Base-by-base conservation (phyloP, 257 asterid species). In the Ajuga chamaepitys region DNA sequence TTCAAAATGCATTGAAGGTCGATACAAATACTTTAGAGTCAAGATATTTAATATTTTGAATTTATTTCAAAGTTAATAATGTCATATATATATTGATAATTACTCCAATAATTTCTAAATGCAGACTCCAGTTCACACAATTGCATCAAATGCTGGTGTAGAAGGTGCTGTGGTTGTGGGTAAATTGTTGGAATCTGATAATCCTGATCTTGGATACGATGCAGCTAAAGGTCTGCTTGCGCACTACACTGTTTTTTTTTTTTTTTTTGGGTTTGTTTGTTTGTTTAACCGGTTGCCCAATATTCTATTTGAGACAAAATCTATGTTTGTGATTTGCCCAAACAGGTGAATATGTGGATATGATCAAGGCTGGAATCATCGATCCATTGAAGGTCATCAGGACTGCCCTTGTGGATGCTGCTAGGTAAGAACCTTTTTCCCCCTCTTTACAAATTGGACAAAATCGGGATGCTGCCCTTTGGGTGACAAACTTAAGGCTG, bases 91-190 rank as follows among this genome's bases (percentile, higher is more conserved):
- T 4, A 11, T 4, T 37, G 14, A 10, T 40, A 1, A 10, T 40
- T 10, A 38, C 45, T 40, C 14, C 0, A 4, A 0, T 48, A 57
- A 38, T 22, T 37, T 26, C 17, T 62, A 24, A 52, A 18, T 68
- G 64, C 82, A 91, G 99, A 84, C 84, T 3, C 96, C 97, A 1
- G 95, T 86, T 22, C 68, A 81, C 63, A 93, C 88, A 3, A 93
- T 93, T 58, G 99, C 96, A 44, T 42, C 87, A 4, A 93, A 93
- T 9, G 97, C 99, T 0, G 97, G 99, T 67, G 96, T 89, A 3
- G 99, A 93, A 78, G 99, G 97, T 40, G 99, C 97, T 30, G 96
- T 93, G 7, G 88, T 93, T 7, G 95, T 93, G 16, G 99, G 99
- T 62, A 93, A 89, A 68, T 77, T 93, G 78, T 66, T 89, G 82